Conservation (phyloP, 768 basidiomycete genomes). For the Podaxis sp. region DNA sequence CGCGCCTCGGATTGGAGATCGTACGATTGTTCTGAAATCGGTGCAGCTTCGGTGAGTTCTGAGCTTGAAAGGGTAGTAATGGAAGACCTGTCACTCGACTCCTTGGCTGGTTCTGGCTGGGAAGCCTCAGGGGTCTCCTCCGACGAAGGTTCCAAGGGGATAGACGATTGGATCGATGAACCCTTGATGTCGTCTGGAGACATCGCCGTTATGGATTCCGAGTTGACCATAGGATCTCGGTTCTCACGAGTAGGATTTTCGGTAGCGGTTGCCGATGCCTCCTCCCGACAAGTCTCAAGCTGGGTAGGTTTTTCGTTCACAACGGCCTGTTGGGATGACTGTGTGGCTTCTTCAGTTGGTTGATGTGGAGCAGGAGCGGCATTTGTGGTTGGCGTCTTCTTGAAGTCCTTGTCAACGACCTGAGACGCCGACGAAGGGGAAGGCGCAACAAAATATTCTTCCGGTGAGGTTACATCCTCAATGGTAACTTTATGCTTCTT, state of each 20-base stretch:
- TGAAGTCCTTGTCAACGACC: too few relatives aligned
- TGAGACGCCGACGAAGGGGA: not conserved
- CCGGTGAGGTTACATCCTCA: conserved; percentile 5
- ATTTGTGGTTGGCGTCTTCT: not conserved
- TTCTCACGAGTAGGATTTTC: not conserved
- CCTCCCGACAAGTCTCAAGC: not conserved
- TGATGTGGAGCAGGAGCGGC: not conserved
- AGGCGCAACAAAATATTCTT: not conserved
- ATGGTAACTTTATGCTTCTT: conserved; percentile 12
- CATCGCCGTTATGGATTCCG: conserved; percentile 19
- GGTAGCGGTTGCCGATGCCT: not conserved
- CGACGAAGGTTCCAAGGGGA: not conserved
- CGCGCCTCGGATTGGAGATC: not conserved
- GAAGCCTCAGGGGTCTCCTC: not conserved
- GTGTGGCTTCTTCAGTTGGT: not conserved
- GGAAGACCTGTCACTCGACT: not conserved
- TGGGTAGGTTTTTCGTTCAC: not conserved
- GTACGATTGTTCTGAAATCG: not conserved
- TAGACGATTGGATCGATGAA: not conserved
- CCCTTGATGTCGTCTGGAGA: conserved; percentile 17
- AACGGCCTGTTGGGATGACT: not conserved
- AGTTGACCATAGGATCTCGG: not conserved
- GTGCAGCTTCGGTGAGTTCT: not conserved
- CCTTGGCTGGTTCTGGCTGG: not conserved
- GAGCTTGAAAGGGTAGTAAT: not conserved